phyloP scores from a whole-genome alignment of 1,284 basidiomycete genomes.

The Phaffia rhodozyma region DNA sequence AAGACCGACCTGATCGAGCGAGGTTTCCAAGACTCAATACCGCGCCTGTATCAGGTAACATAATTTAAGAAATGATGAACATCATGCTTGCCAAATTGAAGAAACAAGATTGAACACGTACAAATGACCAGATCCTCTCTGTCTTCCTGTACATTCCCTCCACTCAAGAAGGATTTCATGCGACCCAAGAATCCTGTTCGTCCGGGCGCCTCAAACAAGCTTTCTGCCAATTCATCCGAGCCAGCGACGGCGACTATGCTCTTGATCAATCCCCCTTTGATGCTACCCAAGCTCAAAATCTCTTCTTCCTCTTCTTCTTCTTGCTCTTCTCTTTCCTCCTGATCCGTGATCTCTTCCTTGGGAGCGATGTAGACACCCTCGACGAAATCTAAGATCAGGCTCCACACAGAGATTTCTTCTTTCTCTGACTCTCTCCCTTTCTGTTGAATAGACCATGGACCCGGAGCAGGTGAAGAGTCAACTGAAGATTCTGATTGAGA shows the following conservation, averaged over 20 bases:
- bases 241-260: slow-evolving; percentile 72
- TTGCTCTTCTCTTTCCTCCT: slow-evolving; percentile 9
- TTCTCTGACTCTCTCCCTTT: no score
- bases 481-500: neutral
- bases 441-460: no score
- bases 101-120: no score
- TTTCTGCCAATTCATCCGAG: slow-evolving; percentile 60
- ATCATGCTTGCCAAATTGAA: no score
- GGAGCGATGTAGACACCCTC: slow-evolving; percentile 8
- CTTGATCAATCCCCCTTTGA: slow-evolving; percentile 73
- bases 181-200: slow-evolving; percentile 55
- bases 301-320: neutral
- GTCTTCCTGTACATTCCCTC: slow-evolving; percentile 26
- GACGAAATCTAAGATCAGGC: neutral
- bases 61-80: no score
- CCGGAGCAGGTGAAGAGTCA: neutral
- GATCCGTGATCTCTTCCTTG: neutral
- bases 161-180: slow-evolving; percentile 65
- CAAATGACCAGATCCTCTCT: slow-evolving; percentile 38
- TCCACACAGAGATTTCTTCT: no score
- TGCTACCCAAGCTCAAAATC: slow-evolving; percentile 52
- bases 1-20: slow-evolving; percentile 49
- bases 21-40: slow-evolving; percentile 38
- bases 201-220: slow-evolving; percentile 38
- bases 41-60: slow-evolving; percentile 20